phyloP scores from a whole-genome alignment of 495 filamentous ascomycete species.

The Hypoxylon lenormandii region DNA sequence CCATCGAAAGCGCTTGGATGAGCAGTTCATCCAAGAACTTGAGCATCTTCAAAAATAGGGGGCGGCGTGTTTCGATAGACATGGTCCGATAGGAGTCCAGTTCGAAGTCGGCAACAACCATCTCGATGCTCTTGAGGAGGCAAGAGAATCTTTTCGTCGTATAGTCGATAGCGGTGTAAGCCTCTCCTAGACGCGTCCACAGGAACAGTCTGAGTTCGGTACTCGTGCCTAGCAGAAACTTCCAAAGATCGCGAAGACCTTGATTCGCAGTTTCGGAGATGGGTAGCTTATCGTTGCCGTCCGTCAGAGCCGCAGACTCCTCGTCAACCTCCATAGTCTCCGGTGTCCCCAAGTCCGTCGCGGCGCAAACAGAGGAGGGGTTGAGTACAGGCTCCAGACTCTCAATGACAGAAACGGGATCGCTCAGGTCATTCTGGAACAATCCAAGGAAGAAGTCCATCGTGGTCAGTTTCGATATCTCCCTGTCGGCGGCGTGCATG shows the following conservation, averaged over 20 bases:
- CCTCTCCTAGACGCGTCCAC: slow-evolving; percentile 86
- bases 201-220: slow-evolving; percentile 84
- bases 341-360: slow-evolving; percentile 20
- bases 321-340: slow-evolving; percentile 19
- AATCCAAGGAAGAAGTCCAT: slow-evolving; percentile 95
- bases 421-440: slow-evolving; percentile 73
- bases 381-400: slow-evolving; percentile 92
- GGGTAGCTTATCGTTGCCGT: slow-evolving; percentile 46
- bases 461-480: slow-evolving; percentile 89
- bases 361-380: slow-evolving; percentile 67
- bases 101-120: slow-evolving; percentile 79
- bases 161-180: slow-evolving; percentile 85
- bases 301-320: not conserved
- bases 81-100: slow-evolving; percentile 70
- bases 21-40: slow-evolving; percentile 81
- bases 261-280: slow-evolving; percentile 60
- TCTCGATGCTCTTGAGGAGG: slow-evolving; percentile 83
- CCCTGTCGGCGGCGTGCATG: slow-evolving; percentile 79
- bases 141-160: slow-evolving; percentile 87
- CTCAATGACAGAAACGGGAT: slow-evolving; percentile 86
- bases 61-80: slow-evolving; percentile 70
- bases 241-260: slow-evolving; percentile 77
- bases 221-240: slow-evolving; percentile 82
- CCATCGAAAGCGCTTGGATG: slow-evolving; percentile 70
- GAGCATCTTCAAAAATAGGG: slow-evolving; percentile 77